Base-by-base conservation (phyloP, 1,284 basidiomycete species). In the Schizophyllum amplum region DNA sequence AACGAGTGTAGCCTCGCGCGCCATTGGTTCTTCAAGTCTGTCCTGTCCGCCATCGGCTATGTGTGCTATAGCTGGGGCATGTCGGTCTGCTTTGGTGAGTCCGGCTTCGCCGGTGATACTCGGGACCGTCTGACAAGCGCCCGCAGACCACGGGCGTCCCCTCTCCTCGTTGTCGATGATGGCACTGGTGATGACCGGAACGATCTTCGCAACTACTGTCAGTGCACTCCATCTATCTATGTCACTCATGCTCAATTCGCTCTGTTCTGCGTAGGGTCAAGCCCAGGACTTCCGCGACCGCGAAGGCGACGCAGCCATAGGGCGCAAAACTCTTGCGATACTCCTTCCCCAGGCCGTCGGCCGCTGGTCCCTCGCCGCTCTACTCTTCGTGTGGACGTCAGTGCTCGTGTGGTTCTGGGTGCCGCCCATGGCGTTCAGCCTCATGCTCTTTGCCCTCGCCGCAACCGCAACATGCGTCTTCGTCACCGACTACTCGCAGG, bases 271-370 rank as follows among this genome's bases (percentile, higher is more conserved):
- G 13, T 24, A 65, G 63, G 62, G 64, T 13, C 67, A 71, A 17
- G 66, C 67, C 0, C 70, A 71, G 57, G 70, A 72, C 53, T 72
- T 67, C 59, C 60, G 66, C 51, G 71, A 72, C 55, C 59, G 67
- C 22, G 61, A 58, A 20, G 71, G 69, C 4, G 70, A 72, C 55
- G 59, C 59, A 0, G 60, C 62, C 1, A 53, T 65, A 24, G 70
- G 70, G 13, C 67, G 70, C 15, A 61, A 61, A 5, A 72, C 71
- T 0, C 55, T 72, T 7, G 67, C 71, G 15, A 63, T 71, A 47
- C 57, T 64, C 24, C 52, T 66, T 21, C 59, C 64, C 3, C 59
- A 60, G 24, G 42, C 53, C 0, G 54, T 62, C 22, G 61, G 61
- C 20, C 60, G 63, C 23, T 61, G 63, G 62, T 61, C 63, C 21